Evolutionary conservation across 345 rosid species (phyloP), one percentile per base, ranked within the genome.

Genomic region (Cardamine occulta): DNA sequence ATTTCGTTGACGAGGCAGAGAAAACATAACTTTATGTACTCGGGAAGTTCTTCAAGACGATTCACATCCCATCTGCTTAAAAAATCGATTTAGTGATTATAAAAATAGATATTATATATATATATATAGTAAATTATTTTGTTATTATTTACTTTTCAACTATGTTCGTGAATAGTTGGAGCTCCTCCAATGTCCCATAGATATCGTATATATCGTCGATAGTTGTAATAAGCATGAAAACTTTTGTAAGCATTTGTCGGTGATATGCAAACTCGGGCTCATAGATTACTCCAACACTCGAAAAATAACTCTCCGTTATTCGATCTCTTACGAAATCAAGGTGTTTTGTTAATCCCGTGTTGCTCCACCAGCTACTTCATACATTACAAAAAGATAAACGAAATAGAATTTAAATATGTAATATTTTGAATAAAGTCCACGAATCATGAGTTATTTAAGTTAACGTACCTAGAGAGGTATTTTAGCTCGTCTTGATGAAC

Each of bases 171-270:
- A 83, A 78, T 8, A 72, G 51, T 21, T 80, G 68, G 26, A 80
- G 77, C 63, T 85, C 88, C 48, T 83, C 84, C 17, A 80, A 5
- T 29, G 82, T 76, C 11, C 83, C 86, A 67, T 85, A 80, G 1
- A 78, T 77, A 56, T 85, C 90, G 63, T 83, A 85, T 15, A 80
- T 57, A 48, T 84, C 85, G 45, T 85, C 88, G 13, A 87, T 72
- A 0, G 54, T 57, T 0, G 86, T 77, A 35, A 84, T 52, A 0
- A 83, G 45, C 17, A 73, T 31, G 32, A 31, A 53, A 0, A 79
- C 7, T 14, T 70, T 76, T n/a, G 74, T 53, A 9, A 70, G 56
- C 39, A 70, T 44, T 34, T 54, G 35, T 31, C 80, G 74, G 17
- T 68, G 57, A 54, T 63, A 63, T 21, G 47, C 29, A 63, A 62